These are phyloP conservation scores for Pseudoscleropodium purum DNA, from an alignment of 225 moss, liverwort and hornwort genomes.

Conservation along the genomic window DNA sequence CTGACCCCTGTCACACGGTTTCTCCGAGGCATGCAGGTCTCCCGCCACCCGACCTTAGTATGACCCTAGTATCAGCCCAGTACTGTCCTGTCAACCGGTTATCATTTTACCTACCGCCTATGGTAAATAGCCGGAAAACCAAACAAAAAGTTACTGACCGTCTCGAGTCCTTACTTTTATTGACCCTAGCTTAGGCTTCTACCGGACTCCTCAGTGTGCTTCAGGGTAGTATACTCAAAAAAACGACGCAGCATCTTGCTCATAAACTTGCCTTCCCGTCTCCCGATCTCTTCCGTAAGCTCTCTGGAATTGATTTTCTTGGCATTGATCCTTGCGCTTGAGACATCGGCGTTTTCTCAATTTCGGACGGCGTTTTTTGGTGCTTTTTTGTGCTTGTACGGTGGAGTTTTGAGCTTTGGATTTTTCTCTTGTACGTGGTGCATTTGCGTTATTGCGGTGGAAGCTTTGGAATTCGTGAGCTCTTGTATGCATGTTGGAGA, in stretches of 20 bases:
- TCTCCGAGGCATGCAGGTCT: background rate
- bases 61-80: background rate
- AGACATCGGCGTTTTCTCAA: background rate
- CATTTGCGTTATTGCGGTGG: too few species aligned
- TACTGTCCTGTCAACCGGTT: background rate
- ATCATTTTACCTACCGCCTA: rapidly evolving
- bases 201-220: background rate
- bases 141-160: background rate
- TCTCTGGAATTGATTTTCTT: background rate
- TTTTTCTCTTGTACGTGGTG: background rate
- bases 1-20: background rate
- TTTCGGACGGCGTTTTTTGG: background rate
- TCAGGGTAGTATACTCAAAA: background rate
- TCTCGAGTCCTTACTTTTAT: too few species aligned
- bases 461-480: background rate
- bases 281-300: background rate
- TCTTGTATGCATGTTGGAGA: background rate
- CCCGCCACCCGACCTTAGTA: background rate
- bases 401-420: background rate
- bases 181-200: too few species aligned
- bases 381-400: background rate
- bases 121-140: too few species aligned
- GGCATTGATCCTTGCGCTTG: background rate
- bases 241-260: background rate
- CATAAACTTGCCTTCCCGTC: background rate